phyloP scores from a whole-genome alignment of 2,329 filamentous ascomycete species.

The Fusarium continuum region DNA sequence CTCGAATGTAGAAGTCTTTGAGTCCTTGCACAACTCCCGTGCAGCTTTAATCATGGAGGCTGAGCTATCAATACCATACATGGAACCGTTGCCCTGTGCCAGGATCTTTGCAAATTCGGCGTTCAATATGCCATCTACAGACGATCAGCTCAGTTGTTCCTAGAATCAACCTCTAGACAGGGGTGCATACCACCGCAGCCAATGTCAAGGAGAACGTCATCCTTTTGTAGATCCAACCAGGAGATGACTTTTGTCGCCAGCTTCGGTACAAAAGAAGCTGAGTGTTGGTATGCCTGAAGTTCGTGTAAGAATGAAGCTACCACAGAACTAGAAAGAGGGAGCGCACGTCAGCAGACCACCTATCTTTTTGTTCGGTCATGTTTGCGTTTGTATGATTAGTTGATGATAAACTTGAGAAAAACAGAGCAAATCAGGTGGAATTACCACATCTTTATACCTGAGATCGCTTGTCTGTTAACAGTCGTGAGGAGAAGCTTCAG shows the following conservation, averaged over 20 bases:
- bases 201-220: slow-evolving; percentile 68
- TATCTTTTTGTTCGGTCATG: slow-evolving; percentile 43
- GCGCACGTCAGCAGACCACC: slow-evolving; percentile 43
- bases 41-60: slow-evolving; percentile 66
- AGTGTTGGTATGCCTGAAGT: slow-evolving; percentile 64
- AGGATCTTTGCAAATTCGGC: slow-evolving; percentile 60
- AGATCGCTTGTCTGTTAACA: background rate
- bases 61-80: slow-evolving; percentile 69
- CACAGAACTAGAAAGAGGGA: background rate
- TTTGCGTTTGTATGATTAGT: background rate
- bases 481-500: slow-evolving; percentile 27
- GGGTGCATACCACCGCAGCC: slow-evolving; percentile 66
- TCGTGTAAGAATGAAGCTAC: slow-evolving; percentile 30
- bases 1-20: slow-evolving; percentile 55
- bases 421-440: background rate
- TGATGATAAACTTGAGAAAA: background rate
- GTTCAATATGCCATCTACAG: slow-evolving; percentile 68
- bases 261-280: slow-evolving; percentile 71
- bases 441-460: slow-evolving; percentile 27
- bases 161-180: background rate
- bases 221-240: slow-evolving; percentile 66
- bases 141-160: slow-evolving; percentile 4
- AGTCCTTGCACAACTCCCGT: slow-evolving; percentile 50
- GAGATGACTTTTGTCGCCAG: slow-evolving; percentile 65
- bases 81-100: slow-evolving; percentile 55